Conservation (phyloP, 441 rosid genomes). For the Croton laevigatus region DNA sequence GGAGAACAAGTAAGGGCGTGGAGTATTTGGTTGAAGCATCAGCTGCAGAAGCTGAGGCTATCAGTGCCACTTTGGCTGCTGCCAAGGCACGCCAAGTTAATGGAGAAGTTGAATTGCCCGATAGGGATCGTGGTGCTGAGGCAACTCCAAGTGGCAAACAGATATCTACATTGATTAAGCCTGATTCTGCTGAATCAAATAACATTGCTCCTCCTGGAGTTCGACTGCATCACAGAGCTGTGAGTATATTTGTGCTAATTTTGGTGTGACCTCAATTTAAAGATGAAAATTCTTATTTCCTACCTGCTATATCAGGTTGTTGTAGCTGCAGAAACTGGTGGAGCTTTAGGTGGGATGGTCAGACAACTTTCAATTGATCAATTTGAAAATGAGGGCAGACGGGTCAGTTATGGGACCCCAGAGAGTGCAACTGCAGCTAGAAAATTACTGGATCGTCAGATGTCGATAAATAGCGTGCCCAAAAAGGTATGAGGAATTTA, state of each 20-base stretch:
- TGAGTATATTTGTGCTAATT: constrained; percentile 38
- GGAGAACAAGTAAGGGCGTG: constrained; percentile 89
- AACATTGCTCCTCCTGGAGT: constrained; percentile 72
- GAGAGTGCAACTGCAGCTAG: constrained; percentile 96
- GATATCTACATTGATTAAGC: constrained; percentile 59
- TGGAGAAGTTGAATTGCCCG: constrained; percentile 88
- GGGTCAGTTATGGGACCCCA: constrained; percentile 94
- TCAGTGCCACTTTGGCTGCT: constrained; percentile 92
- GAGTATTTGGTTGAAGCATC: constrained; percentile 98
- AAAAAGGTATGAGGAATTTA: constrained; percentile 58
- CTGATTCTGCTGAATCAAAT: constrained; percentile 64
- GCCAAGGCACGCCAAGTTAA: constrained; percentile 94
- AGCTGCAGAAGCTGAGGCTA: constrained; percentile 99
- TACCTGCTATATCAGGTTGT: constrained; percentile 56
- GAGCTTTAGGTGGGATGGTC: constrained; percentile 98
- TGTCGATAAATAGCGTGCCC: constrained; percentile 91
- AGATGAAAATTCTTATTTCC: constrained; percentile 14
- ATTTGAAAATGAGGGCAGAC: constrained; percentile 96
- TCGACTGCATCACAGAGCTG: constrained; percentile 96
- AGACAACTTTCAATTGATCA: constrained; percentile 94
- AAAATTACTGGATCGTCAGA: constrained; percentile 90
- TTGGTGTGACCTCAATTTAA: constrained; percentile 14
- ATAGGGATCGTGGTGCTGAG: constrained; percentile 86
- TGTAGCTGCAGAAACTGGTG: constrained; percentile 95
- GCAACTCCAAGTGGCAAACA: constrained; percentile 95